phyloP scores from a whole-genome alignment of 768 basidiomycete genomes.

The Xerocomus potaroensis region DNA sequence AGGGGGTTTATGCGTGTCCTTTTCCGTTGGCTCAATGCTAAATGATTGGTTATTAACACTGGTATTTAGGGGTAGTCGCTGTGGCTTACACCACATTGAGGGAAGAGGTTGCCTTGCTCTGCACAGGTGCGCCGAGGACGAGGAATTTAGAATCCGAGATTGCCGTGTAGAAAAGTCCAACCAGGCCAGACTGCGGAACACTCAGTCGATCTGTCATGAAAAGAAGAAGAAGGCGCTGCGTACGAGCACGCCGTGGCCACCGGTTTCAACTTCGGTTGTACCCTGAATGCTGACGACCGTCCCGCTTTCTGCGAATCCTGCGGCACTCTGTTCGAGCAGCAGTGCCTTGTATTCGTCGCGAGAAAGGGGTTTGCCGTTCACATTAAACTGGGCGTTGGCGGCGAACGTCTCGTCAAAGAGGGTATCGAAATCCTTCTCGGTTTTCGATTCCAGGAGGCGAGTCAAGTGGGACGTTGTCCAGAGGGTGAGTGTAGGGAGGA shows the following conservation, averaged over 20 bases:
- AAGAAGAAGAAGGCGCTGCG: not conserved
- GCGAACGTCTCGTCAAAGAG: conserved; percentile 42
- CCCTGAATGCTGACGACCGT: conserved; percentile 25
- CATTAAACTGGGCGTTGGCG: conserved; percentile 30
- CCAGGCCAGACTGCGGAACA: conserved; percentile 22
- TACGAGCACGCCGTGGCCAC: conserved; percentile 26
- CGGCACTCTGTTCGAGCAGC: conserved; percentile 29
- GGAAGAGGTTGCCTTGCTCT: conserved; percentile 32
- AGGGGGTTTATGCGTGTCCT: conserved; percentile 15
- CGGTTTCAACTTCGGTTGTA: conserved; percentile 24
- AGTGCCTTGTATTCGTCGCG: conserved; percentile 39
- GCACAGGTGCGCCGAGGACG: conserved; percentile 32
- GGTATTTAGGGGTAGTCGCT: not conserved
- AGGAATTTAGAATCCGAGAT: conserved; percentile 31
- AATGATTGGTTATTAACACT: not conserved
- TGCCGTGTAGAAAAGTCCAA: conserved; percentile 38
- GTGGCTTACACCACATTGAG: conserved; percentile 36
- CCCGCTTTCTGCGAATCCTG: conserved; percentile 8
- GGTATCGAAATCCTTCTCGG: conserved; percentile 28
- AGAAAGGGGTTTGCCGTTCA: conserved; percentile 39
- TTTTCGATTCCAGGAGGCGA: conserved; percentile 38
- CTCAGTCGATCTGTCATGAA: too few species aligned
- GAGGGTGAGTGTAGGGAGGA: conserved; percentile 38
- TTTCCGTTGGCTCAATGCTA: conserved; percentile 31
- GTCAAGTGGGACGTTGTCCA: conserved; percentile 40